A percentile compares a stretch with the other conserved stretches of the same genome.
phyloP scores from a whole-genome alignment of 2,329 filamentous ascomycete species.

The Hymenoscyphus fructigenus region DNA sequence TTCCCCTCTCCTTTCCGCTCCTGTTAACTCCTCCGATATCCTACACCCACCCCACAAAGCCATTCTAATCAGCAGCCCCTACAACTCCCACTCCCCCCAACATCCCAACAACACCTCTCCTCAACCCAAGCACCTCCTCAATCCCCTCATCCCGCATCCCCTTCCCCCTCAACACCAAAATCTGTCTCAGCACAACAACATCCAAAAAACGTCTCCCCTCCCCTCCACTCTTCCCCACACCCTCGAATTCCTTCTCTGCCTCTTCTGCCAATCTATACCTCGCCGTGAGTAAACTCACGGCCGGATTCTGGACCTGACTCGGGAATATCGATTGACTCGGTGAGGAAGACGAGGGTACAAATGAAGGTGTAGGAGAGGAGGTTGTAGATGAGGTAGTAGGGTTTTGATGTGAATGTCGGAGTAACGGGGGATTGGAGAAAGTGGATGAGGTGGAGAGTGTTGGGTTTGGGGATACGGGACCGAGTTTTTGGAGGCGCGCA shows the following conservation, averaged over 20 bases:
- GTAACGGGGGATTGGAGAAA: slow-evolving; percentile 21
- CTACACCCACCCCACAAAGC: no score
- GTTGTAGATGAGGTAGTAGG: slow-evolving; percentile 4
- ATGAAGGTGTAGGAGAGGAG: slow-evolving; percentile 11
- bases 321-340: slow-evolving; percentile 31
- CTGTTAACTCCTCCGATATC: no score
- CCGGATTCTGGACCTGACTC: slow-evolving; percentile 24
- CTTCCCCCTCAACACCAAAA: slow-evolving; percentile 45
- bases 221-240: slow-evolving; percentile 36
- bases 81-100: slow-evolving; percentile 29
- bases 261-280: slow-evolving; percentile 62
- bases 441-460: slow-evolving; percentile 33
- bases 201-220: slow-evolving; percentile 48
- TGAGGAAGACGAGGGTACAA: slow-evolving; percentile 26
- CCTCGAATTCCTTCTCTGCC: slow-evolving; percentile 55
- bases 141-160: slow-evolving; percentile 26
- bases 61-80: slow-evolving; percentile 14
- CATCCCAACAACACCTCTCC: slow-evolving; percentile 42
- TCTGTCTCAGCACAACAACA: slow-evolving; percentile 49
- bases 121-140: slow-evolving; percentile 44
- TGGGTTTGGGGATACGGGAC: slow-evolving; percentile 33
- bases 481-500: slow-evolving; percentile 30
- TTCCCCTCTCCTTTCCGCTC: no score
- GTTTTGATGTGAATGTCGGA: not conserved
- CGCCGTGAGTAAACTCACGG: slow-evolving; percentile 30